These are phyloP conservation scores for Mallotus nudiflorus DNA, from an alignment of 345 rosid genomes.

Conservation along the genomic window DNA sequence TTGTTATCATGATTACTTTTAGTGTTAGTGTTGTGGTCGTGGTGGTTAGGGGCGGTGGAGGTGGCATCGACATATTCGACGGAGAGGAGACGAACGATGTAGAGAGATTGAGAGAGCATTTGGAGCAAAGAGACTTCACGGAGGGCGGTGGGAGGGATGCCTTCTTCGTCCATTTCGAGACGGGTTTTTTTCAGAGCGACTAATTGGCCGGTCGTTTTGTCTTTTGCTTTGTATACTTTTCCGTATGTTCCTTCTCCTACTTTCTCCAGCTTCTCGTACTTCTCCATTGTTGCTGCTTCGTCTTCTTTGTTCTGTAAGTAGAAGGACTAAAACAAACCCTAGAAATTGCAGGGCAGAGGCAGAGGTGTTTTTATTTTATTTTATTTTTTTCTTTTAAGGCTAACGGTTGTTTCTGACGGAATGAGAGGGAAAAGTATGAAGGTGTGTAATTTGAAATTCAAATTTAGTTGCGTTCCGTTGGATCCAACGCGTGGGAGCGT, in stretches of 20 bases:
- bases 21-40: not conserved
- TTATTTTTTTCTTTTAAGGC: no score
- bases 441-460: conserved; percentile 8
- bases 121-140: conserved; percentile 94
- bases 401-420: no score
- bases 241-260: conserved; percentile 98
- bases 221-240: conserved; percentile 90
- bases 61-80: conserved; percentile 74
- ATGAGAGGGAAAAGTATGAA: not conserved
- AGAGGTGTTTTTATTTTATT: no score
- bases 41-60: conserved; percentile 10
- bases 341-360: not conserved
- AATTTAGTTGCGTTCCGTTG: not conserved
- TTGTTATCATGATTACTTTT: conserved; percentile 11
- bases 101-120: conserved; percentile 83
- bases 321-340: no score
- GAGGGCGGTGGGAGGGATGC: conserved; percentile 94
- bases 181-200: conserved; percentile 92
- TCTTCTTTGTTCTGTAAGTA: not conserved
- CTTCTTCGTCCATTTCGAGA: conserved; percentile 97
- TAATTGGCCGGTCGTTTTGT: conserved; percentile 67
- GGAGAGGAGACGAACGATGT: conserved; percentile 83
- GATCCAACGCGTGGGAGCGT: conserved; percentile 1
- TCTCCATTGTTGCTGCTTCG: conserved; percentile 77
- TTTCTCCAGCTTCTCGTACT: conserved; percentile 96